phyloP scores from a whole-genome alignment of 78 protist species.

The Planoprotostelium fungivorum region DNA sequence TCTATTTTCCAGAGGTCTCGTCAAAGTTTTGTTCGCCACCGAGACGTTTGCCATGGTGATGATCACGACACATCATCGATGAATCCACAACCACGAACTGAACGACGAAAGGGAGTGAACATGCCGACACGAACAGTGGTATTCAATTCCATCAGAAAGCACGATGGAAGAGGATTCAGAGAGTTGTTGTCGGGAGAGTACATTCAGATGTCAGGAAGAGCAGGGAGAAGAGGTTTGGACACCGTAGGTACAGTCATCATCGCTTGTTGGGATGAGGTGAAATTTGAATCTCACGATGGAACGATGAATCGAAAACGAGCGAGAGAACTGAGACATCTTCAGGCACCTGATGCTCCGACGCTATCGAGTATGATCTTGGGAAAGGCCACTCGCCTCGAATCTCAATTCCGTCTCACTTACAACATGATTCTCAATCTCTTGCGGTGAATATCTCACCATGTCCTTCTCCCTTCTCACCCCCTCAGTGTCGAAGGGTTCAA shows the following conservation, averaged over 20 bases:
- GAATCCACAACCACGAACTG: not conserved
- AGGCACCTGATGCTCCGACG: slow-evolving; percentile 18
- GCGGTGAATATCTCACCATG: not conserved
- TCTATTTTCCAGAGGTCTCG: slow-evolving; percentile 83
- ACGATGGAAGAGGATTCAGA: slow-evolving; percentile 79
- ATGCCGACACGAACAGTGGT: slow-evolving; percentile 97
- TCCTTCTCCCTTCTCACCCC: not conserved
- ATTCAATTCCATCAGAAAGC: slow-evolving; percentile 74
- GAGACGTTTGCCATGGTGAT: slow-evolving; percentile 97
- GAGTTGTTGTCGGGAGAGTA: slow-evolving; percentile 86
- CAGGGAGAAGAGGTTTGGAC: slow-evolving; percentile 93
- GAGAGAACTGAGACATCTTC: not conserved
- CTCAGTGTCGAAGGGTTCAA: slow-evolving; percentile 70
- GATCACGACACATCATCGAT: not conserved
- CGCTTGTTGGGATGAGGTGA: slow-evolving; percentile 49
- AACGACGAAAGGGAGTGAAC: slow-evolving; percentile 87
- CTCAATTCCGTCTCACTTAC: slow-evolving; percentile 87
- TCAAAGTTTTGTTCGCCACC: slow-evolving; percentile 95
- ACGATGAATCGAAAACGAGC: not conserved
- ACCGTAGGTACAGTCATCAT: slow-evolving; percentile 84
- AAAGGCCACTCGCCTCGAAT: slow-evolving; percentile 41
- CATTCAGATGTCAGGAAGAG: slow-evolving; percentile 96
- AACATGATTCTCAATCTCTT: slow-evolving; percentile 87
- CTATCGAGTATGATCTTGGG: slow-evolving; percentile 69
- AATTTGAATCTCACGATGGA: too few relatives aligned